Conservation (phyloP, 2,329 filamentous ascomycete species). For the Annulohypoxylon truncatum region DNA sequence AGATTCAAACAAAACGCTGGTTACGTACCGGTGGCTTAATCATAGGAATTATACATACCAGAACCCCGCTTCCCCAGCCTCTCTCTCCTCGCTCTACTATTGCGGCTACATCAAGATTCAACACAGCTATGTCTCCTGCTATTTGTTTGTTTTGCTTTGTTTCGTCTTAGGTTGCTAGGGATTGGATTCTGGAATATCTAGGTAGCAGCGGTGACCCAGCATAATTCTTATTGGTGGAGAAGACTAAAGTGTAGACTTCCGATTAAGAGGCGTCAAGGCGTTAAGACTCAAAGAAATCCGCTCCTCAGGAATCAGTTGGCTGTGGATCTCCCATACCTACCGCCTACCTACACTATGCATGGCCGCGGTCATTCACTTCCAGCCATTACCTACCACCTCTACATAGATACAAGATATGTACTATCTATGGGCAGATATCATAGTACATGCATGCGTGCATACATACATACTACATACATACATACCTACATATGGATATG, state of each 20-base stretch:
- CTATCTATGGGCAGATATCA: neutral
- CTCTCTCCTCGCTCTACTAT: conserved; percentile 1
- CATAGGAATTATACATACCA: neutral
- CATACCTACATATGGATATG: neutral
- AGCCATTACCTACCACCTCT: neutral
- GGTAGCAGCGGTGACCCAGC: conserved; percentile 8
- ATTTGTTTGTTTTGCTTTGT: conserved; percentile 8
- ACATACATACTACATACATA: neutral
- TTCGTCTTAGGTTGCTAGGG: conserved; percentile 25
- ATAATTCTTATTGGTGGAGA: conserved; percentile 30
- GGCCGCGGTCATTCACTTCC: conserved; percentile 13
- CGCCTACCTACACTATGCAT: no score
- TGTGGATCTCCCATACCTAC: conserved; percentile 22
- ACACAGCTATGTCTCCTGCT: conserved; percentile 2
- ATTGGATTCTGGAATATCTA: conserved; percentile 8
- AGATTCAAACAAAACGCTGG: conserved; percentile 12
- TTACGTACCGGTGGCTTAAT: conserved; percentile 6
- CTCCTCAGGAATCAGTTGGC: conserved; percentile 19
- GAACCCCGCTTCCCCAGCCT: conserved; percentile 21
- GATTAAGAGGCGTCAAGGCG: conserved; percentile 20
- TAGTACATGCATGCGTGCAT: neutral
- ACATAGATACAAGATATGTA: neutral
- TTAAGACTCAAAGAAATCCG: conserved; percentile 21
- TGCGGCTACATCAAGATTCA: conserved; percentile 10
- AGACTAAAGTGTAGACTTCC: conserved; percentile 26